Evolutionary conservation across 176 grass and related monocot genomes (phyloP).

Genomic region (Zea luxurians): DNA sequence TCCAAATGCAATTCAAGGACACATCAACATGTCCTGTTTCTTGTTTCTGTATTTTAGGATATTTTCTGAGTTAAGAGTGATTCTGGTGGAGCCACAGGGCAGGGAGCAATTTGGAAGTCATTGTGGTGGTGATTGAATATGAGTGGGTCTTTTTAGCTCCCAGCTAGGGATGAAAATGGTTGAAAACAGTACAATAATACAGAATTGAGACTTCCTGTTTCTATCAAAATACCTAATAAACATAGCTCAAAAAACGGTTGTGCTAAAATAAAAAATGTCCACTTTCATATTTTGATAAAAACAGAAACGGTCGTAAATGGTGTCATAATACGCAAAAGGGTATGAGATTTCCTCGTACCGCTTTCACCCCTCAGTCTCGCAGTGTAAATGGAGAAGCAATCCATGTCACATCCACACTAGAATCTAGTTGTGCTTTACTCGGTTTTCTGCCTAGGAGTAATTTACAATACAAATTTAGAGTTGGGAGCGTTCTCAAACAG

Average conservation of each 20-base stretch:
- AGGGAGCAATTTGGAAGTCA: neutral
- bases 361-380: neutral
- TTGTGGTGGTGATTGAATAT: neutral
- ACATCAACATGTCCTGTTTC: neutral
- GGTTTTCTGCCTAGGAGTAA: neutral
- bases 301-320: neutral
- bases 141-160: neutral
- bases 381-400: neutral
- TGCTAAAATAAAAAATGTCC: neutral
- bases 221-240: neutral
- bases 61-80: slow-evolving; percentile 16
- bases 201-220: neutral
- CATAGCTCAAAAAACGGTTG: neutral
- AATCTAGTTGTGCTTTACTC: neutral
- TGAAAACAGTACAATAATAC: neutral
- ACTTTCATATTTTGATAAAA: neutral
- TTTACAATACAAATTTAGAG: neutral
- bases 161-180: neutral
- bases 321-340: neutral
- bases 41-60: slow-evolving; percentile 6
- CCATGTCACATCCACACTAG: neutral
- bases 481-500: neutral
- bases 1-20: neutral
- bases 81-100: neutral
- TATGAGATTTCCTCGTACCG: neutral